A percentile compares a stretch with the other conserved stretches of the same genome.
phyloP scores from a whole-genome alignment of 2,329 filamentous ascomycete genomes.

The Teratosphaeria nubilosa region DNA sequence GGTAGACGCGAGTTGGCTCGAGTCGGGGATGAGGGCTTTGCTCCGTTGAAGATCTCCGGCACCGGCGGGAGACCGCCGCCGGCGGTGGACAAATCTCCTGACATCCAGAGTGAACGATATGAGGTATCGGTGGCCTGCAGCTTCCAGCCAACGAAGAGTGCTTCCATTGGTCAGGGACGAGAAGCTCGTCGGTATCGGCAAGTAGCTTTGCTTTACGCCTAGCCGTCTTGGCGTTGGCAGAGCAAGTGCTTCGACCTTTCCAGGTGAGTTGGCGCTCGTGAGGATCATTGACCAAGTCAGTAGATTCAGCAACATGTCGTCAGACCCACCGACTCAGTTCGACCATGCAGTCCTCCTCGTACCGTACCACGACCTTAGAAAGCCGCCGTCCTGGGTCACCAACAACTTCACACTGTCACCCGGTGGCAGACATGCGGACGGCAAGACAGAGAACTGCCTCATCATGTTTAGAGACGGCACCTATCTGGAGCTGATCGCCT shows the following conservation, averaged over 20 bases:
- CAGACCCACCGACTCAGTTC: slow-evolving; percentile 28
- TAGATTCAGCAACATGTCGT: background rate
- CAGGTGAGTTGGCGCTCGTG: background rate
- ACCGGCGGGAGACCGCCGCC: background rate
- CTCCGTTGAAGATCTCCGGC: background rate
- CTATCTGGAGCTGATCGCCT: slow-evolving; percentile 58
- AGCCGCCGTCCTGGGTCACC: slow-evolving; percentile 42
- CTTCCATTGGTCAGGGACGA: background rate
- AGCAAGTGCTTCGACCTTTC: background rate
- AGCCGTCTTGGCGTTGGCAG: background rate
- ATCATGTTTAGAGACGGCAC: slow-evolving; percentile 53
- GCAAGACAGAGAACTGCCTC: slow-evolving; percentile 51
- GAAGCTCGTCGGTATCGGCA: background rate
- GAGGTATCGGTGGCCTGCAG: background rate
- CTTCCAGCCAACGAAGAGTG: background rate
- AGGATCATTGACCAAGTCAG: background rate
- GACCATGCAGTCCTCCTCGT: slow-evolving; percentile 59
- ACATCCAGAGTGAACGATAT: background rate
- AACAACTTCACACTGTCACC: slow-evolving; percentile 48
- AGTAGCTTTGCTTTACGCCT: background rate
- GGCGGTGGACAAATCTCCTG: background rate
- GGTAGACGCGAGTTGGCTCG: background rate
- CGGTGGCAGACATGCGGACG: slow-evolving; percentile 53
- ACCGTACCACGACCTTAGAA: slow-evolving; percentile 38
- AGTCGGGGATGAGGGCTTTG: background rate